Conservation (phyloP, 495 filamentous ascomycete genomes). For the Penicillium lividum region DNA sequence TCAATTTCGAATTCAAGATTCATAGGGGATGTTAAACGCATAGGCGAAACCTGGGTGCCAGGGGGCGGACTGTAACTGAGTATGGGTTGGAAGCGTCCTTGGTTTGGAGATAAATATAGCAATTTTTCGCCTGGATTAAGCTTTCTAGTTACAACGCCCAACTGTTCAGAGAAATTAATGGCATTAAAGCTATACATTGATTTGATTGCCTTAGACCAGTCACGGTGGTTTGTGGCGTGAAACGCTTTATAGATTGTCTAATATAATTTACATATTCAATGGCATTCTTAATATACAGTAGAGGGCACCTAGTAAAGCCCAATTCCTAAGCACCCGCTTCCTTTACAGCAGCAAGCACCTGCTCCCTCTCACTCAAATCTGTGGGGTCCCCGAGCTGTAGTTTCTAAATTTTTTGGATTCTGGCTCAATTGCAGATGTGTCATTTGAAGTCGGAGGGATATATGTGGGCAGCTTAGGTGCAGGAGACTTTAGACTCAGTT, state of each 20-base stretch:
- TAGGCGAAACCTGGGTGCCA: constrained; percentile 69
- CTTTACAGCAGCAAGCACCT: neutral
- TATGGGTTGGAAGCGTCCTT: neutral
- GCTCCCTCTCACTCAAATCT: neutral
- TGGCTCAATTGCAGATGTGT: neutral
- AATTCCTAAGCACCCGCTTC: neutral
- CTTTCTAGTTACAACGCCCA: neutral
- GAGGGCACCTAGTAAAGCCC: neutral
- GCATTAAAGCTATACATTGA: neutral
- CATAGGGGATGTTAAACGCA: constrained; percentile 75
- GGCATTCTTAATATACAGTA: neutral
- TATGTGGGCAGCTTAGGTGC: neutral
- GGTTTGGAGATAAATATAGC: neutral
- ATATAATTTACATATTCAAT: neutral
- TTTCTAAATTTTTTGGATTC: neutral
- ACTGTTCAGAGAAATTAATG: neutral
- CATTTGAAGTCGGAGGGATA: neutral
- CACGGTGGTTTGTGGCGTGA: neutral
- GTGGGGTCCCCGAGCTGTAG: neutral
- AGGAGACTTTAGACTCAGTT: constrained; percentile 58
- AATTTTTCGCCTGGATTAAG: neutral
- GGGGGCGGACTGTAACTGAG: constrained; percentile 44
- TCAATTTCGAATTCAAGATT: constrained; percentile 83
- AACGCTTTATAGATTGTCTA: neutral
- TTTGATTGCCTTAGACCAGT: neutral